Evolutionary conservation across 2,329 filamentous ascomycete genomes (phyloP), one percentile per base, ranked within the genome.

Genomic region (Massarina eburnea): DNA sequence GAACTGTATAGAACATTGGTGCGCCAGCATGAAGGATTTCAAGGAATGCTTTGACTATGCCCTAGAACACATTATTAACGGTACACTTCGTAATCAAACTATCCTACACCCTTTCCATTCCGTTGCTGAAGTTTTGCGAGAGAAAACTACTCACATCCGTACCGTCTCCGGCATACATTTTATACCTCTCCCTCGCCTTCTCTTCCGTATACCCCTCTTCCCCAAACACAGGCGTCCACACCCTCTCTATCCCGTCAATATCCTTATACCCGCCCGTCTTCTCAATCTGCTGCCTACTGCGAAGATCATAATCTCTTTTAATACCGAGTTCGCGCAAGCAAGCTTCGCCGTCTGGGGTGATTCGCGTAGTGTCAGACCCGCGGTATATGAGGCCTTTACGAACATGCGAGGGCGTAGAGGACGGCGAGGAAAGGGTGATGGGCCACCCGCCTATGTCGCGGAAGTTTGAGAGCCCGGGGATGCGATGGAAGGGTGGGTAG

Each of bases 241-340:
- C 67, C n/a, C 82, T 74, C 45, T 48, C 78, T 15, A 61, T 58
- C 0, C 58, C 56, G 72, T 68, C 63, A 4, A 78, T 65, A 8
- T 73, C 68, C 26, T 46, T 71, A 56, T 47, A 69, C 5, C 56
- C 54, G 10, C 60, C 60, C 3, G 51, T 58, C 30, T 66, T 62
- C 45, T 77, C 67, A 48, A 87, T 80, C 68, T 88, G 84, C 34
- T 73, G 70, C n/a, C 69, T 66, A 21, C 83, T 86, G 39, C 86
- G 79, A 12, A 89, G 73, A 71, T 89, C 86, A 64, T 82, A 89
- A 48, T 87, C 77, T 48, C 77, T 75, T 32, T 74, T 78, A 57
- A 91, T 82, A 21, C 78, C 75, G 43, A 88, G 73, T 10, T 67
- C 59, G 27, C 74, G 48, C 3, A 63, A 44, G 9, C 36, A 39